Base-by-base conservation (phyloP, 2,329 filamentous ascomycete species). In the Tolypocladium nubicola region DNA sequence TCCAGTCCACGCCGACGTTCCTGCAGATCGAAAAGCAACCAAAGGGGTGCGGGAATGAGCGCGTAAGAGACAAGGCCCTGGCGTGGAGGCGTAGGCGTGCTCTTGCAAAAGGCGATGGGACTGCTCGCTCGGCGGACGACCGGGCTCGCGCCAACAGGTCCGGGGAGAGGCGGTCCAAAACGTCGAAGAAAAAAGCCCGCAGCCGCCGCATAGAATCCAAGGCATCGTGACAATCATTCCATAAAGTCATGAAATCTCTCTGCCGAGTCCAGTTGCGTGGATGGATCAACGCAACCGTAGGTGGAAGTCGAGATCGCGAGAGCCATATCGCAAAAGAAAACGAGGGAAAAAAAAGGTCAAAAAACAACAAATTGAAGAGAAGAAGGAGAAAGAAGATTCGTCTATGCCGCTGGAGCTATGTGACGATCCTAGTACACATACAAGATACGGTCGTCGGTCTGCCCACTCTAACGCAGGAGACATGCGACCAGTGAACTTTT, bases 401-500 rank as follows among this genome's bases (percentile, higher is more conserved):
- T 68, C 68, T 69, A 67, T 67, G 62, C 61, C 59, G 63, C 62
- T 63, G 58, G 59, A 61, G 60, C 56, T 60, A 61, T 63, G 57
- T 63, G 62, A 62, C 59, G 63, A 69, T 67, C 64, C 64, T 65
- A 68, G 63, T 71, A 71, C 65, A 71, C 62, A 59, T 69, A 70
- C 66, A 72, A 58, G 61, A 61, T 61, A 55, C 63, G 55, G 61
- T 55, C 59, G 58, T 61, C 58, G 54, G 60, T 57, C 59, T 58
- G 57, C 39, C 53, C 59, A 52, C 43, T 58, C 41, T 40, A 26
- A 37, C 47, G 49, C 23, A 53, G 52, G 58, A 47, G 55, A 53
- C 10, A 23, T 26, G 47, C 38, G 41, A 58, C 52, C 56, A 33
- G 30, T 57, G 41, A 56, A 40, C 33, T 54, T 58, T 57, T 63